phyloP scores from a whole-genome alignment of 2,329 filamentous ascomycete genomes.

The Fusarium ramigenum region DNA sequence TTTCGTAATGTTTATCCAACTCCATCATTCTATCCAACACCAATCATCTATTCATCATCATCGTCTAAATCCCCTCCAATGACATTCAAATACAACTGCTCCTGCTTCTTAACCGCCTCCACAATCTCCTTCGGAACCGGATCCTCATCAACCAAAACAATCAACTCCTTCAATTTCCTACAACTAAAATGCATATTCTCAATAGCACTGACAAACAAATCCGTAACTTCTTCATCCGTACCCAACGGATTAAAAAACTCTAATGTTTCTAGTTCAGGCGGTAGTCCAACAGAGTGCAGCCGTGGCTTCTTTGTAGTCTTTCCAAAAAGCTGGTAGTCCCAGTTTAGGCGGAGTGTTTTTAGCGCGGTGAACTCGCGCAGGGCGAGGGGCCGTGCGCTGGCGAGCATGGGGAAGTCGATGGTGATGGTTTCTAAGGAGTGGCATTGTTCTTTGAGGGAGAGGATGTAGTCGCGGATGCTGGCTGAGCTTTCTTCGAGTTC shows the following conservation, averaged over 20 bases:
- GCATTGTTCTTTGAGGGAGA: conserved; percentile 52
- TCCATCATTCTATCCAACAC: not conserved
- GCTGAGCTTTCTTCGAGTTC: conserved; percentile 59
- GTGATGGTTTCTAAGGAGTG: conserved; percentile 56
- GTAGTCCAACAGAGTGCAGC: conserved; percentile 57
- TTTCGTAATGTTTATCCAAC: not conserved
- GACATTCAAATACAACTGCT: conserved; percentile 47
- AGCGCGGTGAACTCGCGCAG: conserved; percentile 56
- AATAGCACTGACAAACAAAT: conserved; percentile 54
- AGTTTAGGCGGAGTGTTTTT: conserved; percentile 54
- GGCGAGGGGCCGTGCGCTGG: conserved; percentile 52
- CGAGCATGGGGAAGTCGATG: conserved; percentile 55
- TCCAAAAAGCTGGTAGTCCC: conserved; percentile 61
- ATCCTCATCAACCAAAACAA: conserved; percentile 49
- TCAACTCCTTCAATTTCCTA: conserved; percentile 50
- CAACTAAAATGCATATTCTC: conserved; percentile 51
- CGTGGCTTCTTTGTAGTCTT: conserved; percentile 55
- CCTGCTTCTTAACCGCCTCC: conserved; percentile 48
- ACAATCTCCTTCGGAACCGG: conserved; percentile 48
- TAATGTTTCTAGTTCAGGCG: conserved; percentile 55
- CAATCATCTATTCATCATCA: not conserved
- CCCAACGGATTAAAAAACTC: conserved; percentile 58
- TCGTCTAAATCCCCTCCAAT: conserved; percentile 39
- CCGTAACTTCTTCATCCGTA: conserved; percentile 57
- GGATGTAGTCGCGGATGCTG: conserved; percentile 58